Evolutionary conservation across 352 stramenopile genomes (phyloP), one percentile per base, ranked within the genome.

Genomic region (Pythium pyrilobum): DNA sequence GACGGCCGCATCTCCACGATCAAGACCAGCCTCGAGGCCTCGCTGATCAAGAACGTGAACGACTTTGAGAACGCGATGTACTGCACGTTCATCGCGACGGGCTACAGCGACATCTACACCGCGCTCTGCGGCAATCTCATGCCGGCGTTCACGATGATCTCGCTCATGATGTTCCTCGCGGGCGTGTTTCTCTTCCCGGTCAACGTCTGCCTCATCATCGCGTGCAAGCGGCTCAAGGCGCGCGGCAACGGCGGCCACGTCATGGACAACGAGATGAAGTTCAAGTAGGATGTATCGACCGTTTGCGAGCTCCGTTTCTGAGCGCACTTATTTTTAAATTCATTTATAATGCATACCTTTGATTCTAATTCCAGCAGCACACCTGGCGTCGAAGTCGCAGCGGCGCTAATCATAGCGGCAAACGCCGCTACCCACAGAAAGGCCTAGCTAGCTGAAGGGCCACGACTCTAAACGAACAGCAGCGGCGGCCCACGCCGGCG

Each of bases 171-270:
- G 18, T 87, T 87, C 51, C 63, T 89, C 40, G 69, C 67, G 18
- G 78, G 71, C 9, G 42, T 89, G 23, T 87, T 87, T 56, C 64
- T 87, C 38, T 72, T 89, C 50, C 71, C 75, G 1, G 73, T 87
- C 46, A 85, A 78, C 49, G 48, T 87, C 15, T 85, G 75, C 45
- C 72, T 89, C 52, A 84, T 89, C 61, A 83, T 89, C 49, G 71
- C 67, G 5, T 51, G 72, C 47, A 85, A 85, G 64, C 69, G 76
- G 2, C 70, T 87, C 41, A 81, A 78, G 61, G 72, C 71, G 28
- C 69, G 66, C 21, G 64, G 69, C 51, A 81, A 74, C 29, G 70
- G 71, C 32, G 46, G 24, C 25, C 59, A 76, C 62, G 72, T 85
- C 45, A 80, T 80, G 64, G 72, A 83, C 49, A 68, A 69, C 23